Evolutionary conservation across 371 early-diverging fungal species (phyloP), one percentile per base, ranked within the genome.

Genomic region (Mortierella sp.): DNA sequence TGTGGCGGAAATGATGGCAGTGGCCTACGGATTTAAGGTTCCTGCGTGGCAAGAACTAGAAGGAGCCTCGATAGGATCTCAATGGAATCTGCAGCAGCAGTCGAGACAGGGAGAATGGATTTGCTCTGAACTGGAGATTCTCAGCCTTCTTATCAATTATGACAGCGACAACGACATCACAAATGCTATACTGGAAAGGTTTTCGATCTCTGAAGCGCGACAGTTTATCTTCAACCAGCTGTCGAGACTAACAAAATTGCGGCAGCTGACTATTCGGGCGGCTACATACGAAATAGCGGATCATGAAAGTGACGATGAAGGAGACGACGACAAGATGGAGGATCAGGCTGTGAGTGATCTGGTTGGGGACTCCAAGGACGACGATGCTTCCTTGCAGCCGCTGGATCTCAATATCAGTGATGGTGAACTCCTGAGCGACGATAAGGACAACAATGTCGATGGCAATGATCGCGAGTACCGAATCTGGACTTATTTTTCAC

Each of bases 171-270:
- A 41, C 14, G 46, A 12, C 3, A 23, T 64, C n/a, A 52, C 62
- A 31, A 41, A 58, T 11, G 50, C 50, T 21, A 41, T 49, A n/a
- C 31, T 49, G 34, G 34, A 23, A 2, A 30, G 59, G 14, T 64
- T 47, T 28, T 28, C 64, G n/a, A 32, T 46, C 3, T 54, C 60
- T 11, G 39, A 26, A 19, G 71, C 71, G n/a, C 52, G 71, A 11
- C 64, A 46, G 11, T 71, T 71, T 32, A 34, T 71, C 17, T 71
- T 64, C 31, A 56, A 71, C 6, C 71, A 71, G 46, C 30, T 71
- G 11, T 64, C 64, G 24, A 42, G 44, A n/a, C 23, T 71, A 37
- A 71, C 49, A 15, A 59, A 55, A 6, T 50, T 71, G 19, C 49
- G 44, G 42, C 48, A 64, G n/a, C 30, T 71, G 31, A 42, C 64